These are phyloP conservation scores for Umbilicaria muhlenbergii DNA, from an alignment of 495 filamentous ascomycete genomes.

Conservation along the genomic window DNA sequence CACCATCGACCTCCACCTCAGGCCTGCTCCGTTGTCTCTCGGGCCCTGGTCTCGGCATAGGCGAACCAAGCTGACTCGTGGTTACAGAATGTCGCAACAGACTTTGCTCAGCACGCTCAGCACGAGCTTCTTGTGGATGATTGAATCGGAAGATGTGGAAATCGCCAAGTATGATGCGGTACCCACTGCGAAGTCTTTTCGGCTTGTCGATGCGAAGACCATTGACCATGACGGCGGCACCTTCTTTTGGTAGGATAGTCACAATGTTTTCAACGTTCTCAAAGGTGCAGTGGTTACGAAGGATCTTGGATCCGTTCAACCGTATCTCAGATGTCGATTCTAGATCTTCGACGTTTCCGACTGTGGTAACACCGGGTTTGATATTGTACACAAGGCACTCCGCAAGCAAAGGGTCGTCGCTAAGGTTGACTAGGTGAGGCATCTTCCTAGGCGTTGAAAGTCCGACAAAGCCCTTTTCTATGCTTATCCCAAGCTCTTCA, in stretches of 20 bases:
- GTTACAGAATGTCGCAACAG: conserved; percentile 79
- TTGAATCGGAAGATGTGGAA: conserved; percentile 99
- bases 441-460: conserved; percentile 95
- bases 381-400: conserved; percentile 98
- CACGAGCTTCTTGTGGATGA: conserved; percentile 87
- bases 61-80: conserved; percentile 60
- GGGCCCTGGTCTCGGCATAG: conserved; percentile 55
- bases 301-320: conserved; percentile 84
- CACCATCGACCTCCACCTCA: conserved; percentile 51
- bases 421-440: conserved; percentile 96
- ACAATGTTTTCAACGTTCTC: conserved; percentile 85
- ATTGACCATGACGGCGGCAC: conserved; percentile 95
- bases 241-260: conserved; percentile 74
- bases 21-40: conserved; percentile 63
- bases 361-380: conserved; percentile 83
- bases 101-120: conserved; percentile 81
- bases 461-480: conserved; percentile 95
- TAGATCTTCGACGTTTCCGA: conserved; percentile 81
- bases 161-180: conserved; percentile 89
- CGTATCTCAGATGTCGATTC: conserved; percentile 72
- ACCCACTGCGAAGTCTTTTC: conserved; percentile 74
- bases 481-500: conserved; percentile 95
- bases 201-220: conserved; percentile 73
- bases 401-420: conserved; percentile 86
- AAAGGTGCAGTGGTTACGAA: conserved; percentile 84